phyloP scores from a whole-genome alignment of 2,329 filamentous ascomycete species.

The Aspergillus floridensis region DNA sequence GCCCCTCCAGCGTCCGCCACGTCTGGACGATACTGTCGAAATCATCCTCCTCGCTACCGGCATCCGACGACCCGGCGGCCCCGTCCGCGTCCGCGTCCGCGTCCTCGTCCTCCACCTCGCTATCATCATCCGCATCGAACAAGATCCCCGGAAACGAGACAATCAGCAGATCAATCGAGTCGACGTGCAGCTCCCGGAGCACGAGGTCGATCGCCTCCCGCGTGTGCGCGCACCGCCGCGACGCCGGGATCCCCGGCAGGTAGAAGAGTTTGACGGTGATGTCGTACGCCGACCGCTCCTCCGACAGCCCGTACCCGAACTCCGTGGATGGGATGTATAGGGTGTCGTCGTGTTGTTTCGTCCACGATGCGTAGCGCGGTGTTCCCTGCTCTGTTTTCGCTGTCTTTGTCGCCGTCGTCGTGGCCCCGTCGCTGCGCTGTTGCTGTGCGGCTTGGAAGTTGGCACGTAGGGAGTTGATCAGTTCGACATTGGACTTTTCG shows the following conservation, averaged over 20 bases:
- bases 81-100: constrained; percentile 63
- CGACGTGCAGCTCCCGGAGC: constrained; percentile 71
- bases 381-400: constrained; percentile 5
- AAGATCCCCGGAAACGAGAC: constrained; percentile 90
- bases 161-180: constrained; percentile 81
- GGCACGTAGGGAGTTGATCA: constrained; percentile 80
- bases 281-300: constrained; percentile 83
- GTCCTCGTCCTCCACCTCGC: constrained; percentile 67
- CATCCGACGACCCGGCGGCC: constrained; percentile 56
- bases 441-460: constrained; percentile 76
- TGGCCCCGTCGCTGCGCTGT: constrained; percentile 28
- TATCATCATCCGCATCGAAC: constrained; percentile 90
- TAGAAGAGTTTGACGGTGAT: constrained; percentile 96
- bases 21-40: constrained; percentile 66
- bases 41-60: constrained; percentile 47
- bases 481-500: constrained; percentile 86
- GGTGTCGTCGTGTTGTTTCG: constrained; percentile 57
- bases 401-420: constrained; percentile 8
- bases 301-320: constrained; percentile 68
- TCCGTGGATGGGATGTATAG: constrained; percentile 78
- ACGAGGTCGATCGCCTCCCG: constrained; percentile 77
- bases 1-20: constrained; percentile 65
- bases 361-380: constrained; percentile 58
- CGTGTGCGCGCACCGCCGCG: constrained; percentile 67
- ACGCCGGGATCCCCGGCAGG: constrained; percentile 66